Percentiles rank a stretch among this genome's conserved stretches.
Conservation (phyloP, 768 basidiomycete species). For the Mycena rosella region DNA sequence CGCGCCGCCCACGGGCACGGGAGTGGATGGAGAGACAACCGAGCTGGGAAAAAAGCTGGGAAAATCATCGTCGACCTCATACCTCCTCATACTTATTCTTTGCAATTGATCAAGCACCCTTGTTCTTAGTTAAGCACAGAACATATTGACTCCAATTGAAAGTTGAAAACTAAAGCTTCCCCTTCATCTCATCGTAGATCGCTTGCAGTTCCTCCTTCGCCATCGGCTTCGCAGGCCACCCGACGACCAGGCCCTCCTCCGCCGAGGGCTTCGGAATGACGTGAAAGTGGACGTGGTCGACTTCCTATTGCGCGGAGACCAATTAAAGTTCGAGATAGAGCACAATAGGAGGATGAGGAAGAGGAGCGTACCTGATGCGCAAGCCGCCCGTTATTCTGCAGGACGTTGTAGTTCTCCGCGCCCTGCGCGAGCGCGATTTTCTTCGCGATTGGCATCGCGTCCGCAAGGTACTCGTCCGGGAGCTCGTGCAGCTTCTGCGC, state of each 20-base stretch:
- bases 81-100: too few species aligned
- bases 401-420: conserved; percentile 86
- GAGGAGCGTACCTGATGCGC: conserved; percentile 65
- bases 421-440: conserved; percentile 86
- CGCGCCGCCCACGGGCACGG: too few species aligned
- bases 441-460: conserved; percentile 86
- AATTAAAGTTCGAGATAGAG: neutral
- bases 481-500: conserved; percentile 88
- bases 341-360: neutral
- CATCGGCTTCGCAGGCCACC: conserved; percentile 77
- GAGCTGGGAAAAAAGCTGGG: too few species aligned
- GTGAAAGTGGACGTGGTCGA: conserved; percentile 94
- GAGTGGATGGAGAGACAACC: too few species aligned
- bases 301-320: conserved; percentile 57
- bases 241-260: conserved; percentile 81
- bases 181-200: conserved; percentile 70
- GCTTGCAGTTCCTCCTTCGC: conserved; percentile 76
- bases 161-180: conserved; percentile 67
- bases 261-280: conserved; percentile 90
- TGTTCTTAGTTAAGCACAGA: neutral
- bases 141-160: conserved; percentile 2
- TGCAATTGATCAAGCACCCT: too few species aligned
- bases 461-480: conserved; percentile 86
- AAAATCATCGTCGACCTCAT: too few species aligned
- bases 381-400: conserved; percentile 72